Base-by-base conservation (phyloP, 1,139 yeast species). In the Pichia sp. region DNA sequence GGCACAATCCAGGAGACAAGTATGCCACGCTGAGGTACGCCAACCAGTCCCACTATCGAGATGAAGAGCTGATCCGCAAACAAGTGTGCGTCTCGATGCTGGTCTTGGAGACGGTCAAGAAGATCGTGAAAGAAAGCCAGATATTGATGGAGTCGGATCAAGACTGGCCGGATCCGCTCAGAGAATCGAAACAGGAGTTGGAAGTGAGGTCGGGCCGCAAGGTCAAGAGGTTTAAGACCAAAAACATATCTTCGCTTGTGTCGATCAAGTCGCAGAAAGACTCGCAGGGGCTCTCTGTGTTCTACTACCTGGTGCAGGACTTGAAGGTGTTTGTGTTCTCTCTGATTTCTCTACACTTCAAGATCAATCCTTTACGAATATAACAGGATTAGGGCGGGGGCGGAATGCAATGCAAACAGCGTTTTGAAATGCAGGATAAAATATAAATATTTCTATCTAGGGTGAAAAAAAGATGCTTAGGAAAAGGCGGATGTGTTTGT, bases 41-140 rank as follows among this genome's bases (percentile, higher is more conserved):
- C 10, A 77, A 77, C 58, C 76, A 75, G 59, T 73, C 79, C 1
- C 74, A 75, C 57, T 77, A 77, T 56, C 67, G 79, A 57, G 68
- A 73, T 49, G 80, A 76, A 53, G 71, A 73, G 7, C 54, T 72
- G 54, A 76, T 77, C 53, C 66, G 70, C 44, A 75, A 76, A 62
- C 72, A 72, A 49, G 73, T 72, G 45, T 63, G 67, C 8, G 55
- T 77, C 2, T 73, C 78, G 19, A 64, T 68, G 11, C 56, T 71
- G 0, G 74, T 75, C 8, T 59, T 75, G 8, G 61, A 64, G 15
- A 72, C 74, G 45, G 54, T 76, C 32, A 68, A 70, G 54, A 61
- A 63, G 32, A 69, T 77, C 31, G 62, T 76, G 1, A 61, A 61
- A 5, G 75, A 72, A 5, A 70, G 76, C 51, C 80, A 76, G 54